Evolutionary conservation across 768 basidiomycete species (phyloP).

Genomic region (Strobilomyces echinocephalus): DNA sequence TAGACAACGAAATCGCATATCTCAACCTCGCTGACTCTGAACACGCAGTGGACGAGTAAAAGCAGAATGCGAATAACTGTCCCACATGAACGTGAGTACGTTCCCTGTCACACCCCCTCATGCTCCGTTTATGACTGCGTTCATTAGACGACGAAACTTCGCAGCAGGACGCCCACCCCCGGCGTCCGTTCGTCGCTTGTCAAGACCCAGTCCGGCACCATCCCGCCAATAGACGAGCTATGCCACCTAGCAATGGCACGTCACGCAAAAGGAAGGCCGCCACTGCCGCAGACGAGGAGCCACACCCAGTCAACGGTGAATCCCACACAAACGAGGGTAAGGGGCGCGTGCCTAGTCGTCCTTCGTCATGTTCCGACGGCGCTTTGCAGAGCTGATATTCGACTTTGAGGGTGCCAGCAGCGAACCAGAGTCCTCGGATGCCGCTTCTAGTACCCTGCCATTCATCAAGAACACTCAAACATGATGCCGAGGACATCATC

Average conservation of each 20-base stretch:
- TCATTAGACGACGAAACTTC: too few species aligned
- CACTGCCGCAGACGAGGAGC: conserved; percentile 41
- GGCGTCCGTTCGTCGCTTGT: too few species aligned
- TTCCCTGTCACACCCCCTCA: too few species aligned
- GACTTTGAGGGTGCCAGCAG: conserved; percentile 55
- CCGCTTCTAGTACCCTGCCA: conserved; percentile 36
- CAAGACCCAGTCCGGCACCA: too few species aligned
- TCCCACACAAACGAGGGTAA: conserved; percentile 43
- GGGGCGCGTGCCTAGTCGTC: conserved; percentile 12
- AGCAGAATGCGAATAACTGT: too few species aligned
- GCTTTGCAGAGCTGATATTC: conserved; percentile 58
- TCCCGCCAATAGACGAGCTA: too few species aligned
- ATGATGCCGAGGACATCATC: conserved; percentile 24
- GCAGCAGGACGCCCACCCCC: too few species aligned
- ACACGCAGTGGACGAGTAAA: too few species aligned
- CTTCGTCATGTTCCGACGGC: conserved; percentile 3
- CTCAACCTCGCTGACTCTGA: too few species aligned
- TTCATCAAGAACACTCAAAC: conserved; percentile 27
- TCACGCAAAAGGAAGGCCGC: conserved; percentile 54
- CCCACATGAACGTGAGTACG: too few species aligned
- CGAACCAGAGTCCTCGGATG: conserved; percentile 29
- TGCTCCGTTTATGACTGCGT: too few species aligned
- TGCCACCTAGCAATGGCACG: conserved; percentile 29
- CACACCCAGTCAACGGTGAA: conserved; percentile 31
- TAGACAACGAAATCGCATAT: too few species aligned